These are phyloP conservation scores for Teratosphaeria viscida DNA, from an alignment of 2,329 filamentous ascomycete species.

Conservation along the genomic window DNA sequence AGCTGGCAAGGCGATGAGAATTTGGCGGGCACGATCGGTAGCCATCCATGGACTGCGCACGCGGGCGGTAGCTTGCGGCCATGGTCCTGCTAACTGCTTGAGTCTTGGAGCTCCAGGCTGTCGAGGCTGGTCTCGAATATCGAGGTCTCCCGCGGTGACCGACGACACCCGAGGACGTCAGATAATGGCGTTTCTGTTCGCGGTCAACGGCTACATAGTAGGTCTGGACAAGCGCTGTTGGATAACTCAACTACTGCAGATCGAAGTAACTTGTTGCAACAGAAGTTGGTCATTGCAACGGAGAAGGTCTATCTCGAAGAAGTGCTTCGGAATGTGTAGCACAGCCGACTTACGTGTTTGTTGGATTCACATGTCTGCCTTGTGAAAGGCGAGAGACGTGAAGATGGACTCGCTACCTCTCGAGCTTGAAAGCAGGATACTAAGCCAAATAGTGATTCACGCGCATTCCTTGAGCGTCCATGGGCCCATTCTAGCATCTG, in stretches of 20 bases:
- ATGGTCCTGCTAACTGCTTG: not conserved
- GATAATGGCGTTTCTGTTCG: not conserved
- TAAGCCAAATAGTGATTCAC: not conserved
- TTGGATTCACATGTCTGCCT: not conserved
- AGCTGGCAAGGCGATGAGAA: not conserved
- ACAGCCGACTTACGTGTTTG: not conserved
- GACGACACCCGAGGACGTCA: not conserved
- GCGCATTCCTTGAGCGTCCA: not conserved
- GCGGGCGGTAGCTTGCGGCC: not conserved
- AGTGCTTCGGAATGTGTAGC: not conserved
- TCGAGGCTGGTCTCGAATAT: not conserved
- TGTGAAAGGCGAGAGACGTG: not conserved
- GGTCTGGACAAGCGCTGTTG: not conserved
- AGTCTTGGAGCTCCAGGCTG: not conserved
- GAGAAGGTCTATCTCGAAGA: not conserved
- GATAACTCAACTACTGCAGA: not conserved
- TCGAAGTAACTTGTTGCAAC: not conserved
- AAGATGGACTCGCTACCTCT: not conserved
- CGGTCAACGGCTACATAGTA: not conserved
- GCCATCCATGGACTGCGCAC: not conserved
- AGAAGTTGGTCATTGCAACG: not conserved
- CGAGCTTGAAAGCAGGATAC: not conserved
- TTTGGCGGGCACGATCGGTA: not conserved
- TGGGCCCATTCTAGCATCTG: not conserved
- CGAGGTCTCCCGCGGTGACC: not conserved